Conservation (phyloP, 176 grass and related monocot species). For the Carex cristatella region DNA sequence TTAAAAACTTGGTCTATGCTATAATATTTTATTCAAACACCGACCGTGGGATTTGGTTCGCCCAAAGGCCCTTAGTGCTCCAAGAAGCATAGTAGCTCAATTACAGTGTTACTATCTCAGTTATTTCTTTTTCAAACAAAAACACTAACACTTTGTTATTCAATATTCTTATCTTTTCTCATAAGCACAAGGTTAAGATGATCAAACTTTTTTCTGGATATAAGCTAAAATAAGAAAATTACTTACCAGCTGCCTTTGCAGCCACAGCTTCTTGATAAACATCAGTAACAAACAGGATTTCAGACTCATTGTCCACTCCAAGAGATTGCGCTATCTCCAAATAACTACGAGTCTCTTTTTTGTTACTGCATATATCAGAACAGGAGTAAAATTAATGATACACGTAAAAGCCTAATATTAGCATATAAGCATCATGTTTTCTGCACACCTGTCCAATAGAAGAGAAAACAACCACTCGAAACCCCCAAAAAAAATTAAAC, state of each 20-base stretch:
- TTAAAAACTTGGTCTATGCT: neutral
- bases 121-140: neutral
- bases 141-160: neutral
- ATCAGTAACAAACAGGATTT: conserved; percentile 88
- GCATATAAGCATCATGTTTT: neutral
- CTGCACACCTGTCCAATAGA: neutral
- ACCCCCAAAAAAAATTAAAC: neutral
- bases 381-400: neutral
- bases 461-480: neutral
- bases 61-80: neutral
- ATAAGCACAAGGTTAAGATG: neutral
- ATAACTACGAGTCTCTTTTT: conserved; percentile 85
- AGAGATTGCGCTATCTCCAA: conserved; percentile 73
- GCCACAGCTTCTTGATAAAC: conserved; percentile 83
- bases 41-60: neutral
- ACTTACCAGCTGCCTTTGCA: conserved; percentile 77
- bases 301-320: conserved; percentile 68
- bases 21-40: neutral
- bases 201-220: neutral
- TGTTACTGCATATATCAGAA: conserved; percentile 48
- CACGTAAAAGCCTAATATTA: neutral
- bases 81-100: neutral
- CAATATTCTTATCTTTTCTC: neutral
- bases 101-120: neutral
- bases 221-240: conserved; percentile 8